A percentile compares a stretch with the other conserved stretches of the same genome.
phyloP scores from a whole-genome alignment of 23 red algal species.

The Chondrus crispus region DNA sequence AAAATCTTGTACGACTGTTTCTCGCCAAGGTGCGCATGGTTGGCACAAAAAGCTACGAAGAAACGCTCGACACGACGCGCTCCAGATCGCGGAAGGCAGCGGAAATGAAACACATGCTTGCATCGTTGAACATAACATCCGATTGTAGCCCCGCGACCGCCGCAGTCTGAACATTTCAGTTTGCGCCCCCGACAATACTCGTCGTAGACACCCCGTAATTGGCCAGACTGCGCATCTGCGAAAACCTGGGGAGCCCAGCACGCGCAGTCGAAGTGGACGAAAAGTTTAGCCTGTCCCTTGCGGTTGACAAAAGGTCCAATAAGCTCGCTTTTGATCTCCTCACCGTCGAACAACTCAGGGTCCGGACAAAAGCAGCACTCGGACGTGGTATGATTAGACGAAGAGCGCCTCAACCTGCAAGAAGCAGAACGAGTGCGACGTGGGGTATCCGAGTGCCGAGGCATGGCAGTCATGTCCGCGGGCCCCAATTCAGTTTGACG shows the following conservation, averaged over 20 bases:
- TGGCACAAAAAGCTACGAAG: slow-evolving; percentile 70
- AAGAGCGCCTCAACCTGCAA: neutral
- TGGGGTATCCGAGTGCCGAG: neutral
- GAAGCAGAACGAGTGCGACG: slow-evolving; percentile 34
- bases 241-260: slow-evolving; percentile 92
- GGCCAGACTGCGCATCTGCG: slow-evolving; percentile 41
- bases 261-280: slow-evolving; percentile 86
- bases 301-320: slow-evolving; percentile 81
- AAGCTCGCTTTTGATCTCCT: slow-evolving; percentile 63
- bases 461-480: neutral
- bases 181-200: slow-evolving; percentile 70
- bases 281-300: slow-evolving; percentile 37
- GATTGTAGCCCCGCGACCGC: slow-evolving; percentile 68
- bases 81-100: slow-evolving; percentile 42
- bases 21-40: slow-evolving; percentile 49
- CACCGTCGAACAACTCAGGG: slow-evolving; percentile 23
- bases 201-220: slow-evolving; percentile 73
- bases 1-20: slow-evolving; percentile 36
- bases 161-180: slow-evolving; percentile 54
- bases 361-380: slow-evolving; percentile 71
- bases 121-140: slow-evolving; percentile 76
- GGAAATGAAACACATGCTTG: slow-evolving; percentile 71
- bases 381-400: neutral
- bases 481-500: too few relatives aligned
- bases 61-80: slow-evolving; percentile 41